Evolutionary conservation across 768 basidiomycete genomes (phyloP), one percentile per base, ranked within the genome.

Genomic region (Rhodotorula taiwanensis): DNA sequence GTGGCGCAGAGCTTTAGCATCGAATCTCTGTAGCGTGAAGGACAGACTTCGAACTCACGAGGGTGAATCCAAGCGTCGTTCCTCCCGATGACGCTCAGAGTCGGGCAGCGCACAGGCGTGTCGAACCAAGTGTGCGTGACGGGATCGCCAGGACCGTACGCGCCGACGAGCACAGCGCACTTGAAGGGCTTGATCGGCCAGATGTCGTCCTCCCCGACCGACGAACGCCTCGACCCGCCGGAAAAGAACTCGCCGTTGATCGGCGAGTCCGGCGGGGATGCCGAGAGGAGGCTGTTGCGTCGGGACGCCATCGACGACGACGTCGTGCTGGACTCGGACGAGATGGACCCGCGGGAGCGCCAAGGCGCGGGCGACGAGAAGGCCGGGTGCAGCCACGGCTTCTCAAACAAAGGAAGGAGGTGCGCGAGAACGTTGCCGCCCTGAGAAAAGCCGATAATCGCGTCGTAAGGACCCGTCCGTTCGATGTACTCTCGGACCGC

Each of bases 31-130:
- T n/a, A 28, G 27, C 10, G 36, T 39, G 36, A 16, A 48, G 47
- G 5, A n/a, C n/a, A n/a, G n/a, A n/a, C n/a, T n/a, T n/a, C n/a
- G 47, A 28, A 30, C 48, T 14, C 6, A 49, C 48, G 27, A 4
- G 48, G 48, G 20, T 27, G 48, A 20, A 49, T 49, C 48, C 48
- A 49, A 11, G 28, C 33, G 50, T 51, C 50, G 50, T 51, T 51
- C 50, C 31, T 33, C 11, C 50, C 50, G 33, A 51, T 51, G 33
- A 34, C 5, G 50, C 23, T 18, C 23, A 51, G 50, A 4, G 50
- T 51, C 23, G 50, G 50, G 3, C 18, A 9, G 15, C 9, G 14
- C 4, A 51, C 11, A 4, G 50, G 50, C 8, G 33, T 11, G 23
- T 34, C 31, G 50, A 51, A 51, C 50, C 50, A 51, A 23, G 14